These are phyloP conservation scores for Garcia nutans DNA, from an alignment of 345 rosid species.

Conservation along the genomic window DNA sequence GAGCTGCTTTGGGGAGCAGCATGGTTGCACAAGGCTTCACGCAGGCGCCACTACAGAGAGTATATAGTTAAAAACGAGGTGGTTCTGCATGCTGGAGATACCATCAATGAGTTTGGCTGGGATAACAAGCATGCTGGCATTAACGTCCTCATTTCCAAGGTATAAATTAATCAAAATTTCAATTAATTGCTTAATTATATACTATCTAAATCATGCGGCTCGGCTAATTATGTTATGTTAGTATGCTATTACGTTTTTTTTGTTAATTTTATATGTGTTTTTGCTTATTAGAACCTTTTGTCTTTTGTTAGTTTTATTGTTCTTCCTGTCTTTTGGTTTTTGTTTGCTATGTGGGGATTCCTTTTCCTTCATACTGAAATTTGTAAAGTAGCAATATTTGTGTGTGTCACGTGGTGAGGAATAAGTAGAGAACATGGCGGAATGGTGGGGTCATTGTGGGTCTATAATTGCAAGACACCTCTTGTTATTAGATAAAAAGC, in stretches of 20 bases:
- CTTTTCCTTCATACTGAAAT: not conserved
- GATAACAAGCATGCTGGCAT: conserved; percentile 42
- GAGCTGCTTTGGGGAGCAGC: conserved; percentile 39
- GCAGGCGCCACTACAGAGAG: conserved; percentile 39
- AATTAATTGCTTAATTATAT: not conserved
- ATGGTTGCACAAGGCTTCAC: conserved; percentile 39
- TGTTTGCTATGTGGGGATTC: conserved; percentile 19
- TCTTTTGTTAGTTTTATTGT: conserved; percentile 16
- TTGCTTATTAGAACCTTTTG: conserved; percentile 18
- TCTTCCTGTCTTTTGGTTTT: conserved; percentile 24
- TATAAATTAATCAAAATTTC: not conserved
- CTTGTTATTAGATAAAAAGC: conserved; percentile 14
- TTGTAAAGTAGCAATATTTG: conserved; percentile 9
- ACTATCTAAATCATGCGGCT: not conserved
- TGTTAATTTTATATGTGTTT: not conserved
- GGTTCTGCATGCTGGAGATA: conserved; percentile 38
- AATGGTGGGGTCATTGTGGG: conserved; percentile 15
- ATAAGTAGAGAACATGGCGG: conserved; percentile 17
- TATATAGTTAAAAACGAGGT: conserved; percentile 37
- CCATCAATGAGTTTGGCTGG: conserved; percentile 42
- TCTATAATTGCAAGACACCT: conserved; percentile 10
- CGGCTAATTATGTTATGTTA: not conserved
- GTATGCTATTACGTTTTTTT: not conserved
- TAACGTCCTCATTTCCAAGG: conserved; percentile 40
- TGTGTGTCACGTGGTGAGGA: conserved; percentile 34